Evolutionary conservation across 495 filamentous ascomycete genomes (phyloP), one percentile per base, ranked within the genome.

Genomic region (Platismatia glauca): DNA sequence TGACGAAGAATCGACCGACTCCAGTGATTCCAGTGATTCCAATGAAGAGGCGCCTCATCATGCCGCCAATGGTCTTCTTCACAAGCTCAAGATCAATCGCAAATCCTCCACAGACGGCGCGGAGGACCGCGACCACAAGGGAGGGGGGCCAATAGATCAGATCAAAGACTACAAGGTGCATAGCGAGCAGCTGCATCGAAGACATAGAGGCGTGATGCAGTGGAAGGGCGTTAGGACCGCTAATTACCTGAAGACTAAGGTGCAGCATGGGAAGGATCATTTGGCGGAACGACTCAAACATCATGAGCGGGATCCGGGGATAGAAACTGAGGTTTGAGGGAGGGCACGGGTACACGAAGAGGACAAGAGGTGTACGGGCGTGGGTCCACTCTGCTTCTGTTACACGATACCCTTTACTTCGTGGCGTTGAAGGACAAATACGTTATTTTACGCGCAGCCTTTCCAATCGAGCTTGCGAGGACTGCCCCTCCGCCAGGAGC

Each of bases 161-260:
- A 63, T 75, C 35, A 71, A 69, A 58, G 74, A 78, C 18, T 79
- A 78, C 57, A 77, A 73, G 57, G 63, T 70, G 35, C 67, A 79
- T 68, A 64, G 64, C 34, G 70, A 75, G 63, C 71, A 76, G 57
- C 57, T 78, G 62, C 74, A 79, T 65, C 62, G 77, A 52, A 66
- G 67, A 59, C 71, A 80, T 67, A 64, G 75, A 44, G 77, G 77
- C 4, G 16, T 77, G 27, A 78, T 79, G 77, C 77, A 79, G 67
- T 80, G 74, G 75, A 78, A 75, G 68, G 69, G 70, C 16, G 76
- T 74, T 9, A 69, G 77, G 35, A 79, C 77, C 0, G 65, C 73
- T 35, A 60, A 75, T 31, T 77, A 71, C 67, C 65, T 75, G 57
- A 71, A 73, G 59, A 71, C 74, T 34, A 72, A 77, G 44, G 67